Percentiles rank a stretch among this genome's conserved stretches.
Evolutionary conservation across 805 yeast species (phyloP).

Genomic region (Diddensiella santjacobensis): DNA sequence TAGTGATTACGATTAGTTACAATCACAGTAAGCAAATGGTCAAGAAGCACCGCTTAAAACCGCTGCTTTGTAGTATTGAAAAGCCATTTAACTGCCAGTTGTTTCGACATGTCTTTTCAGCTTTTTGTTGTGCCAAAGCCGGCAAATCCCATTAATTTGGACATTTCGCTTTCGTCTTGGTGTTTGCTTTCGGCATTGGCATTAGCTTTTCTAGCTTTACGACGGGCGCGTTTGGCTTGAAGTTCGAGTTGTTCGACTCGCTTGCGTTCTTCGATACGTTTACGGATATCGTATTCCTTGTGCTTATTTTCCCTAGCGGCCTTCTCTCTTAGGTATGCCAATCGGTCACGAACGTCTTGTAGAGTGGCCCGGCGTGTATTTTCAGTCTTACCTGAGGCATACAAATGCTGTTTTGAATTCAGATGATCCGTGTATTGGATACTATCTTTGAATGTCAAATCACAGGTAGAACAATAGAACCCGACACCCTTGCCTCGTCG

Average conservation of each 20-base stretch:
- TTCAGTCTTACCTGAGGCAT: slow-evolving; percentile 36
- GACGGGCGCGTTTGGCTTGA: slow-evolving; percentile 29
- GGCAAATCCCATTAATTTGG: slow-evolving; percentile 54
- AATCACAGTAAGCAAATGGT: no score
- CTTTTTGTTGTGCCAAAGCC: slow-evolving; percentile 51
- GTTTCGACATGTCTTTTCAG: no score
- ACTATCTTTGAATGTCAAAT: slow-evolving; percentile 76
- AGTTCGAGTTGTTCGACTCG: slow-evolving; percentile 38
- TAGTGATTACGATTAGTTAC: no score
- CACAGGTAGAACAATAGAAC: slow-evolving; percentile 78
- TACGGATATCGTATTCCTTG: slow-evolving; percentile 35
- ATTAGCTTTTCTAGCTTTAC: slow-evolving; percentile 18
- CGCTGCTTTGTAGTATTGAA: no score
- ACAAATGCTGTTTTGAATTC: slow-evolving; percentile 61
- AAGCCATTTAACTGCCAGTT: no score
- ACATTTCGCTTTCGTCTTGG: slow-evolving; percentile 33
- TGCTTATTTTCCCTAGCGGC: slow-evolving; percentile 24
- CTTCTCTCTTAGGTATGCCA: slow-evolving; percentile 36
- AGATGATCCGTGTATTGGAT: slow-evolving; percentile 79
- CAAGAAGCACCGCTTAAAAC: no score
- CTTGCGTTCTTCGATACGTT: slow-evolving; percentile 40
- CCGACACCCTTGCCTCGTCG: slow-evolving; percentile 65
- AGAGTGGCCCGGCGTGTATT: slow-evolving; percentile 42
- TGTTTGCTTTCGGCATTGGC: no score
- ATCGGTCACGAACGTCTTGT: slow-evolving; percentile 45